Evolutionary conservation across 2,329 filamentous ascomycete species (phyloP).

Genomic region (Pseudogymnoascus sp.): DNA sequence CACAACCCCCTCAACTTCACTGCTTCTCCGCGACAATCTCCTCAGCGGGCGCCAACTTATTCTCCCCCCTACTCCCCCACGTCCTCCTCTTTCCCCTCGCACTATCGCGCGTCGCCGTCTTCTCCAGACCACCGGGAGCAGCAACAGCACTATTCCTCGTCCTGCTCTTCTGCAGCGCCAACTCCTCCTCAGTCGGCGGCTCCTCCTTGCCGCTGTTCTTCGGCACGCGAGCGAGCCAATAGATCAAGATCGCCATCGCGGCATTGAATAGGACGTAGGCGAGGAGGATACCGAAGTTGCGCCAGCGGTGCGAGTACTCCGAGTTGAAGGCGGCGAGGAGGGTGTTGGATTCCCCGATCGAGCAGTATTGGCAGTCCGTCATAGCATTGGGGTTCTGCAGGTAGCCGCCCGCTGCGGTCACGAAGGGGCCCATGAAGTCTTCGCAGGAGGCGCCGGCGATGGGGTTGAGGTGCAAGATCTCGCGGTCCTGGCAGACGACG

Average conservation of each 20-base stretch:
- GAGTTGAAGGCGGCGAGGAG: constrained; percentile 43
- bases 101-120: background rate
- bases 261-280: constrained; percentile 50
- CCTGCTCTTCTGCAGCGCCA: constrained; percentile 9
- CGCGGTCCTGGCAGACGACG: constrained; percentile 61
- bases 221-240: constrained; percentile 43
- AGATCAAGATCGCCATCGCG: constrained; percentile 43
- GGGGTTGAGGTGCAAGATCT: constrained; percentile 61
- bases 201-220: constrained; percentile 27
- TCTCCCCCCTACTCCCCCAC: background rate
- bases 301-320: constrained; percentile 54
- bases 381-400: constrained; percentile 44
- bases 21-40: background rate
- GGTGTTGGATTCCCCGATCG: constrained; percentile 43
- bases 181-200: constrained; percentile 1
- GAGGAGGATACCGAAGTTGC: constrained; percentile 59
- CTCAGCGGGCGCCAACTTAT: background rate
- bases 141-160: background rate
- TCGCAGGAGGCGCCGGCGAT: constrained; percentile 49
- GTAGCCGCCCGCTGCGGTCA: constrained; percentile 43
- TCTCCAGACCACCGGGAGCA: background rate
- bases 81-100: background rate
- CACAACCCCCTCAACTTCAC: too few relatives aligned
- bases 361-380: constrained; percentile 48
- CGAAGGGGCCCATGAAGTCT: constrained; percentile 49